phyloP scores from a whole-genome alignment of 1,284 basidiomycete genomes.

The Wolfiporia cocos region DNA sequence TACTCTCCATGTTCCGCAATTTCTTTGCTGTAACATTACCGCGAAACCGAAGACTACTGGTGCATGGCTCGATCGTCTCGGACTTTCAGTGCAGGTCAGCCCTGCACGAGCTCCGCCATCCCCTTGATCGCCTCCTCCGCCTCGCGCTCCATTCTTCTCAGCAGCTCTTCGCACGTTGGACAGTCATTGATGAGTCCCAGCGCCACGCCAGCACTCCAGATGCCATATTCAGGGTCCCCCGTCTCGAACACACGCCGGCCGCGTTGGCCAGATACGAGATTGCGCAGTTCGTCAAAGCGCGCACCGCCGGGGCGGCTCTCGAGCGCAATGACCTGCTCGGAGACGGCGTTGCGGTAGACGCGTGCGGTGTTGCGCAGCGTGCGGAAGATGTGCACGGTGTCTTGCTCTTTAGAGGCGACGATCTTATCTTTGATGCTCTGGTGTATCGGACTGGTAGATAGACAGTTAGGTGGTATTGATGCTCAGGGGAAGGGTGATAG shows the following conservation, averaged over 20 bases:
- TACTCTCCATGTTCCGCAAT: no score
- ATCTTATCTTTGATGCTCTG: slow-evolving; percentile 89
- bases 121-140: slow-evolving; percentile 67
- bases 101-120: no score
- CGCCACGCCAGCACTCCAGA: slow-evolving; percentile 81
- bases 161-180: slow-evolving; percentile 75
- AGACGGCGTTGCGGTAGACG: slow-evolving; percentile 83
- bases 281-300: slow-evolving; percentile 81
- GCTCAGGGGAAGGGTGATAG: slow-evolving; percentile 14
- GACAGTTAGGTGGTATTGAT: neutral
- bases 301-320: slow-evolving; percentile 80
- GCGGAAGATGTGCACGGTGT: slow-evolving; percentile 89
- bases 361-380: slow-evolving; percentile 83
- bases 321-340: slow-evolving; percentile 76
- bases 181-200: slow-evolving; percentile 86
- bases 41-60: no score
- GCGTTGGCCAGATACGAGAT: slow-evolving; percentile 78
- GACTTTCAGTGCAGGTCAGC: no score
- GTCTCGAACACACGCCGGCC: slow-evolving; percentile 79
- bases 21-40: no score
- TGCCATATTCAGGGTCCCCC: slow-evolving; percentile 83
- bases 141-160: slow-evolving; percentile 71
- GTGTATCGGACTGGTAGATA: slow-evolving; percentile 69
- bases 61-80: no score
- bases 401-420: slow-evolving; percentile 74